Conservation (phyloP, 1,139 yeast genomes). For the Suhomyces coccinellae region DNA sequence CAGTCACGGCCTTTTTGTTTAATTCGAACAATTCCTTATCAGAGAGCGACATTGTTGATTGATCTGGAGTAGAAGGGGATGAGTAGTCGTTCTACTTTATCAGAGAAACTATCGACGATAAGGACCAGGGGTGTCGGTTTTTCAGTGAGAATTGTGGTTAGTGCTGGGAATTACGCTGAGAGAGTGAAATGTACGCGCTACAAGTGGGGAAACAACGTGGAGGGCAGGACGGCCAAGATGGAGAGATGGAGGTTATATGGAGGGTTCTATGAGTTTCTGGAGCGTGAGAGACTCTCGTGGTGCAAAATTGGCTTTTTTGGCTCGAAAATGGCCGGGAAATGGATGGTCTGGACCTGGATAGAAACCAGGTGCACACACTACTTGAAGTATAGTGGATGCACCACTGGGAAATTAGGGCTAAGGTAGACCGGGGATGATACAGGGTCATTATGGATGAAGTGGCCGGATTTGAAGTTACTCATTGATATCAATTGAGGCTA, state of each 20-base stretch:
- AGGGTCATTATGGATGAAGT: no score
- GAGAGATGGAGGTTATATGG: no score
- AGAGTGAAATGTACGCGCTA: slow-evolving; percentile 2
- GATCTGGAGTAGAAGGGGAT: slow-evolving; percentile 9
- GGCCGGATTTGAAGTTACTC: no score
- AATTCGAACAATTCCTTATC: slow-evolving; percentile 68
- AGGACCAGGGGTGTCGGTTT: slow-evolving; percentile 11
- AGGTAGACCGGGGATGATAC: no score
- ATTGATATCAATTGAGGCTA: no score
- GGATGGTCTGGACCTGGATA: no score
- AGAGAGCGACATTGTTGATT: slow-evolving; percentile 26
- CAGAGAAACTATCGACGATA: slow-evolving; percentile 10
- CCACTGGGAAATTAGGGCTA: no score
- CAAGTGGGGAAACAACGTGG: neutral
- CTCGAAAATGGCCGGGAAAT: no score
- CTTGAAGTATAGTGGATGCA: no score
- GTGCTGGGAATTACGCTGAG: slow-evolving; percentile 12
- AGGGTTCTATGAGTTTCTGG: neutral
- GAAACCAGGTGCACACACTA: no score
- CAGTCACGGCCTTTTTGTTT: slow-evolving; percentile 88
- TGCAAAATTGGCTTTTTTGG: no score
- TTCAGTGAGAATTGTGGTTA: slow-evolving; percentile 10
- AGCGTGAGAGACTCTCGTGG: neutral
- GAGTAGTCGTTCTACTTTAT: slow-evolving; percentile 6
- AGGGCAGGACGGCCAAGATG: neutral